Evolutionary conservation across 805 yeast genomes (phyloP).

Genomic region (Komagataella populi): DNA sequence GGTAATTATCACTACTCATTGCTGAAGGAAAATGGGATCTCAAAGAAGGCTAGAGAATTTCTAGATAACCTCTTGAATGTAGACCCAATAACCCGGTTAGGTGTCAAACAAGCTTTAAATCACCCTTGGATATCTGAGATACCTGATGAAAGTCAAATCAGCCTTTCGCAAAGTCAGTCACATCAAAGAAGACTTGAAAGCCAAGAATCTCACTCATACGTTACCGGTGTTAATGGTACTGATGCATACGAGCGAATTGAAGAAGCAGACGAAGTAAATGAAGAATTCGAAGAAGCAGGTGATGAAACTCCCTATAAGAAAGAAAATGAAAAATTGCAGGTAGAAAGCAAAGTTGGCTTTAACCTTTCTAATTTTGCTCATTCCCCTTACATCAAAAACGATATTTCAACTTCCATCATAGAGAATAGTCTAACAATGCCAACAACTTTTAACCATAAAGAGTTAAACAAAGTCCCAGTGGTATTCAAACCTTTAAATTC

Average conservation of each 20-base stretch:
- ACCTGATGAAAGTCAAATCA: conserved; percentile 24
- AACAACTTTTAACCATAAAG: neutral
- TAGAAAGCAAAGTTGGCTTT: neutral
- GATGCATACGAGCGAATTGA: conserved; percentile 2
- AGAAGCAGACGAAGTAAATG: neutral
- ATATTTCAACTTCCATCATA: neutral
- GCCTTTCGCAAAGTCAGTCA: conserved; percentile 59
- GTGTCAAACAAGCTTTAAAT: conserved; percentile 61
- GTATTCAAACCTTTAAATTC: conserved; percentile 32
- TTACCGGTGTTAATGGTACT: conserved; percentile 1
- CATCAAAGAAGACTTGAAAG: conserved; percentile 30
- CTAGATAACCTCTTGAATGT: conserved; percentile 59
- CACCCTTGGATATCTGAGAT: conserved; percentile 66
- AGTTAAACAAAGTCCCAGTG: conserved; percentile 62
- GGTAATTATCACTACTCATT: conserved; percentile 78
- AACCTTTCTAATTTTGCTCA: neutral
- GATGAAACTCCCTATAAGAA: neutral
- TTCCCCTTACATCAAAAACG: neutral
- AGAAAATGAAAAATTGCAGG: neutral
- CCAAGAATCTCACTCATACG: conserved; percentile 5
- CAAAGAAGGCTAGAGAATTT: conserved; percentile 61
- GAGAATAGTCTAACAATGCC: neutral
- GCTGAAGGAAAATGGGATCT: conserved; percentile 28
- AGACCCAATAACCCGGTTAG: conserved; percentile 58
- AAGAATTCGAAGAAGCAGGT: neutral